Evolutionary conservation across 2,329 filamentous ascomycete species (phyloP).

Genomic region (Lecanicillium sp.): DNA sequence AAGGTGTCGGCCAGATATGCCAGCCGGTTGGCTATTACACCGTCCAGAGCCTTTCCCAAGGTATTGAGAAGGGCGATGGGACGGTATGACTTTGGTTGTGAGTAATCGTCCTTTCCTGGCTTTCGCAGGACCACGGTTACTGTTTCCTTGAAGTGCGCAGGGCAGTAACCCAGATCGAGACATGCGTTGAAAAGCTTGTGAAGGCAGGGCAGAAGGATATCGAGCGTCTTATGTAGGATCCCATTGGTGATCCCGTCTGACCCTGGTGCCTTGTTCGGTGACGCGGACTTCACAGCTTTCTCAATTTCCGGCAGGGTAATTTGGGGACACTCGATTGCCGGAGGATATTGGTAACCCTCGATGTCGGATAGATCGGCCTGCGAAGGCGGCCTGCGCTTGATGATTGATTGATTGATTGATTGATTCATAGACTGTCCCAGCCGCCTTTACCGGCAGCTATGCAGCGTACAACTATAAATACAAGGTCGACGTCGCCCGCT

Average conservation of each 20-base stretch:
- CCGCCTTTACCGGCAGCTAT: slow-evolving; percentile 2
- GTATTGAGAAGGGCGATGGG: slow-evolving; percentile 13
- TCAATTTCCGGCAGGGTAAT: slow-evolving; percentile 4
- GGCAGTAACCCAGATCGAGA: slow-evolving; percentile 12
- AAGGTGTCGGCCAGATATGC: slow-evolving; percentile 8
- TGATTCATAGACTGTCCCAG: slow-evolving; percentile 3
- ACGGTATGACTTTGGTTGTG: slow-evolving; percentile 12
- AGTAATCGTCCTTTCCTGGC: slow-evolving; percentile 13
- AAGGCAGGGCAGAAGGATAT: slow-evolving; percentile 11
- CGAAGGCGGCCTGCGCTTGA: too few species aligned
- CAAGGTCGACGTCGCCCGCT: not conserved
- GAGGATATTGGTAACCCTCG: not conserved
- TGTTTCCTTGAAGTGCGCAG: slow-evolving; percentile 11
- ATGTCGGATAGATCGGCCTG: slow-evolving; percentile 3
- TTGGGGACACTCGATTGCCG: not conserved
- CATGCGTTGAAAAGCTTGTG: slow-evolving; percentile 11
- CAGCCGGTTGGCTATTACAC: slow-evolving; percentile 11
- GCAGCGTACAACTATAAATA: not conserved
- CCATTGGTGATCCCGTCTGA: slow-evolving; percentile 14
- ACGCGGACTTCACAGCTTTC: slow-evolving; percentile 10
- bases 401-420: too few species aligned
- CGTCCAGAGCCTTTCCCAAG: slow-evolving; percentile 11
- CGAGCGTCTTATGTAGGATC: slow-evolving; percentile 11
- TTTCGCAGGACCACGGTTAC: slow-evolving; percentile 12
- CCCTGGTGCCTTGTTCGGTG: slow-evolving; percentile 13